Percentiles rank a stretch among this genome's conserved stretches.
phyloP scores from a whole-genome alignment of 805 yeast genomes.

The Yarrowia keelungensis region DNA sequence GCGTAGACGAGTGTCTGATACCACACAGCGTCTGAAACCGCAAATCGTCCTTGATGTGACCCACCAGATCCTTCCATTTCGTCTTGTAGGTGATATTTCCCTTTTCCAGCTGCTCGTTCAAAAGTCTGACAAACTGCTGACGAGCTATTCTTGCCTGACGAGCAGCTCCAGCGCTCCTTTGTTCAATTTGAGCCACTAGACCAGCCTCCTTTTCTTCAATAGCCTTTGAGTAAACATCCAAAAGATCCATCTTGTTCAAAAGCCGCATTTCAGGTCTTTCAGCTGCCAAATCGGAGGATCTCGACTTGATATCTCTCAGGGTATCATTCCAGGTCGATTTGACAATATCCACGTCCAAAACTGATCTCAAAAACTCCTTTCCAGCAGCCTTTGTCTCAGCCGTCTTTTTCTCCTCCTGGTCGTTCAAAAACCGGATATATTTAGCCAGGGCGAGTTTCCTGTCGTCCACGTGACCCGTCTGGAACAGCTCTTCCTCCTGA shows the following conservation, averaged over 20 bases:
- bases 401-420: slow-evolving; percentile 46
- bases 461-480: slow-evolving; percentile 63
- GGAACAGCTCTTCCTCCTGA: slow-evolving; percentile 68
- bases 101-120: slow-evolving; percentile 51
- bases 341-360: slow-evolving; percentile 43
- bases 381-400: slow-evolving; percentile 45
- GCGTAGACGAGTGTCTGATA: slow-evolving; percentile 71
- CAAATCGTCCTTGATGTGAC: slow-evolving; percentile 59
- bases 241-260: slow-evolving; percentile 65
- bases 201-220: slow-evolving; percentile 49
- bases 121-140: slow-evolving; percentile 59
- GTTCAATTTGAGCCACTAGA: slow-evolving; percentile 46
- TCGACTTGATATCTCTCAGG: slow-evolving; percentile 32
- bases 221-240: slow-evolving; percentile 58
- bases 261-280: slow-evolving; percentile 49
- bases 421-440: slow-evolving; percentile 40
- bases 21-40: slow-evolving; percentile 71
- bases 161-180: background rate
- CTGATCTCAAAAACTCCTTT: slow-evolving; percentile 37
- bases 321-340: slow-evolving; percentile 53
- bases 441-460: slow-evolving; percentile 58
- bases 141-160: slow-evolving; percentile 68
- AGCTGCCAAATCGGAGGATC: slow-evolving; percentile 41
- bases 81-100: slow-evolving; percentile 58
- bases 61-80: slow-evolving; percentile 64